phyloP scores from a whole-genome alignment of 495 filamentous ascomycete genomes.

The Pyrenula aspistea region DNA sequence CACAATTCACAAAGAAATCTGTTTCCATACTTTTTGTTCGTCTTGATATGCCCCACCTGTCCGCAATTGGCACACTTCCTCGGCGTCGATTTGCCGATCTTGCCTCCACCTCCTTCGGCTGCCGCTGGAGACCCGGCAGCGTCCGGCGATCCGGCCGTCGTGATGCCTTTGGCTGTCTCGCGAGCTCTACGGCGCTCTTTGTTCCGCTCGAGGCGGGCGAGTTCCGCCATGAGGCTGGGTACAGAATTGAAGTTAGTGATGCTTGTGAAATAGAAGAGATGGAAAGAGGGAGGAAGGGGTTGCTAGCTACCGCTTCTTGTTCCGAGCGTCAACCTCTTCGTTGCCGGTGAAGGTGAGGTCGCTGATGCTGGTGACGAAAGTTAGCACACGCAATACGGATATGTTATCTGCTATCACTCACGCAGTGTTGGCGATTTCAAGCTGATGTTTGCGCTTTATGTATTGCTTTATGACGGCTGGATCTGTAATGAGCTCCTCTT shows the following conservation, averaged over 20 bases:
- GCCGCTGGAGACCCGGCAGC: constrained; percentile 23
- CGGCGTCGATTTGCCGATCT: constrained; percentile 49
- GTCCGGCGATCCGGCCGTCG: constrained; percentile 24
- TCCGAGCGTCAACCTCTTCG: constrained; percentile 52
- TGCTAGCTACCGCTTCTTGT: constrained; percentile 33
- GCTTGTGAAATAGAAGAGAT: constrained; percentile 2
- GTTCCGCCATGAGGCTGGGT: constrained; percentile 58
- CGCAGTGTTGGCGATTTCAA: constrained; percentile 57
- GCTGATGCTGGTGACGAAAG: constrained; percentile 27
- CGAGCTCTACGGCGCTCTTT: constrained; percentile 82
- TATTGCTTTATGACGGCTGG: constrained; percentile 63
- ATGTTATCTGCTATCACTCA: constrained; percentile 27
- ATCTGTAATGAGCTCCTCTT: constrained; percentile 55
- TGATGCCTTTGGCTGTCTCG: constrained; percentile 70
- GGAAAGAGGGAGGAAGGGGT: background rate
- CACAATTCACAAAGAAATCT: background rate
- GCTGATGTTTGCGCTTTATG: constrained; percentile 34
- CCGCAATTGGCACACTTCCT: constrained; percentile 97
- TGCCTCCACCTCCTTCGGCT: constrained; percentile 33
- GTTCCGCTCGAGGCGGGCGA: constrained; percentile 75
- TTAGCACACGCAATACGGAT: constrained; percentile 20
- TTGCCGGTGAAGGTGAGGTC: constrained; percentile 64
- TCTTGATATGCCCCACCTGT: constrained; percentile 93
- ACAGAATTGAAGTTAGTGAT: constrained; percentile 3
- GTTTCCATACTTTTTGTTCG: constrained; percentile 78